These are phyloP conservation scores for Hypericum androsaemum DNA, from an alignment of 345 rosid species.

Conservation along the genomic window DNA sequence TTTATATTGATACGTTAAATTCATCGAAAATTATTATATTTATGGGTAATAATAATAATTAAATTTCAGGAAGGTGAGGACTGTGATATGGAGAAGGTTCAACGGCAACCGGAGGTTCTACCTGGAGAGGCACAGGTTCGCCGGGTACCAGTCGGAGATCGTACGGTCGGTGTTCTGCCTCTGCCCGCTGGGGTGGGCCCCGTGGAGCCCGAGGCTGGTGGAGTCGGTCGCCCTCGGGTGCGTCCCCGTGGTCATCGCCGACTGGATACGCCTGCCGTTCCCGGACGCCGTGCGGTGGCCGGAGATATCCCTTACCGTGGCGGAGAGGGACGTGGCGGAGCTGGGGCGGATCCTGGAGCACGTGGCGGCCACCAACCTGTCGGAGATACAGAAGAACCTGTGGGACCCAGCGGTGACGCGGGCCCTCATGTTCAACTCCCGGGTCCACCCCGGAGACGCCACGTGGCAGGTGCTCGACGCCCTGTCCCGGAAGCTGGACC, in stretches of 20 bases:
- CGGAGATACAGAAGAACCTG: constrained; percentile 50
- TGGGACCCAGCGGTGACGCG: constrained; percentile 46
- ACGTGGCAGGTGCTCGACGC: constrained; percentile 72
- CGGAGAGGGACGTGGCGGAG: constrained; percentile 64
- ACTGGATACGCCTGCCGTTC: too few species aligned
- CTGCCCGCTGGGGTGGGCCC: constrained; percentile 98
- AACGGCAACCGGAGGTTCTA: constrained; percentile 60
- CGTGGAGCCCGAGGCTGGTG: constrained; percentile 95
- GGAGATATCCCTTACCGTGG: constrained; percentile 68
- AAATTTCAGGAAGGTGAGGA: constrained; percentile 60
- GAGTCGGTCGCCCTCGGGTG: too few species aligned
- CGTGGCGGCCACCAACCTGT: constrained; percentile 70
- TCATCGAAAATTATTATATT: too few species aligned
- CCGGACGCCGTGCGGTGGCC: constrained; percentile 65
- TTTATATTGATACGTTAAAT: too few species aligned
- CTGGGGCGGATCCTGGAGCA: constrained; percentile 46
- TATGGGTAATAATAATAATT: background rate
- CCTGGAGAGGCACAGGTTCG: constrained; percentile 61
- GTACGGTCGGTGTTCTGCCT: constrained; percentile 76
- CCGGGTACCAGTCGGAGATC: constrained; percentile 78
- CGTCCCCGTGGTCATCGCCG: too few species aligned
- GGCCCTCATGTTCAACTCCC: constrained; percentile 58
- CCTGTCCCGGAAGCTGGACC: constrained; percentile 39
- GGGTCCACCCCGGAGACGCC: constrained; percentile 59
- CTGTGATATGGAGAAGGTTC: constrained; percentile 66